These are phyloP conservation scores for Catharanthus roseus DNA, from an alignment of 257 asterid species.

Conservation along the genomic window DNA sequence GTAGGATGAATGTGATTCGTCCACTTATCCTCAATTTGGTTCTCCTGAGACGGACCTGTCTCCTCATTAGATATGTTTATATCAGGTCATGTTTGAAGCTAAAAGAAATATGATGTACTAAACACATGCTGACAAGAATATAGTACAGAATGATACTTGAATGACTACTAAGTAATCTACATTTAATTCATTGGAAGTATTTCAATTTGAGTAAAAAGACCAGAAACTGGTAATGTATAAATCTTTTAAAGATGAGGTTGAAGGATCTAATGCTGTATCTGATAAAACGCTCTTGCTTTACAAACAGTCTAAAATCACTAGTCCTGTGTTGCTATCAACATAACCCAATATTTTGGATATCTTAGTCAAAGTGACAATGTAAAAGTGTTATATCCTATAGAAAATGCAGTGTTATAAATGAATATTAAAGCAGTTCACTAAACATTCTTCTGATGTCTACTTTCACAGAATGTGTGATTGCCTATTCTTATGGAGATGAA, in stretches of 20 bases:
- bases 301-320: background rate
- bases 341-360: no score
- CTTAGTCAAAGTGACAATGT: background rate
- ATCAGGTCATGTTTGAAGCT: background rate
- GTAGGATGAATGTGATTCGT: conserved; percentile 65
- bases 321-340: background rate
- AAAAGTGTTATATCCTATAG: no score
- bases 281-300: no score
- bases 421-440: background rate
- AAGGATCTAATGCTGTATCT: background rate
- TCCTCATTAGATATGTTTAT: conserved; percentile 14
- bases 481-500: background rate
- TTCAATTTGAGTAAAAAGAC: background rate
- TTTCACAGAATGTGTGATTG: background rate
- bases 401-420: background rate
- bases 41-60: conserved; percentile 37
- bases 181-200: background rate
- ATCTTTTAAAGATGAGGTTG: background rate
- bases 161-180: background rate
- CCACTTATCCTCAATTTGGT: conserved; percentile 50
- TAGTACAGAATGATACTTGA: background rate
- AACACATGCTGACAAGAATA: background rate
- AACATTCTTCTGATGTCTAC: background rate
- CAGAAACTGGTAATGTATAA: background rate
- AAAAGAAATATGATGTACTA: background rate